phyloP scores from a whole-genome alignment of 2,329 filamentous ascomycete species.

The Trichoderma sp. region DNA sequence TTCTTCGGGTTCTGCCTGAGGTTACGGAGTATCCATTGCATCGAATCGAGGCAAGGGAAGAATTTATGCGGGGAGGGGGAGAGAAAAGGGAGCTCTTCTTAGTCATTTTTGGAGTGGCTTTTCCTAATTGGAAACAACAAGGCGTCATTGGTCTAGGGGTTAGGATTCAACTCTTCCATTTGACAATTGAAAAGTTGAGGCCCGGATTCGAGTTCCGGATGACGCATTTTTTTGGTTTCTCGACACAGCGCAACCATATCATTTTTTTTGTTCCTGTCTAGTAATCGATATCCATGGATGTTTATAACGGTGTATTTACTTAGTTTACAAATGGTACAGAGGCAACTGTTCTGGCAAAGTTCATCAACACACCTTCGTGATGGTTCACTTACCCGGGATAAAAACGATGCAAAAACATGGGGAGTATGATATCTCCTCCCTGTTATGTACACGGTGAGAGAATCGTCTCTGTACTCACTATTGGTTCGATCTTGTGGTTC shows the following conservation, averaged over 20 bases:
- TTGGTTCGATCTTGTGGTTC: neutral
- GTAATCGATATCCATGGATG: too few species aligned
- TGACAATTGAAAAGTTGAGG: slow-evolving; percentile 18
- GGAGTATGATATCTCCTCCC: neutral
- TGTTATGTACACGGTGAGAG: neutral
- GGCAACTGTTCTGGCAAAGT: neutral
- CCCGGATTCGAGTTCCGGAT: slow-evolving; percentile 24
- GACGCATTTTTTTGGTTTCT: slow-evolving; percentile 18
- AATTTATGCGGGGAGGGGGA: neutral
- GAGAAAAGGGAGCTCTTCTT: neutral
- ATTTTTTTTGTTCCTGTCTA: neutral
- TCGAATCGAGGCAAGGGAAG: neutral
- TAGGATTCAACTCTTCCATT: slow-evolving; percentile 23
- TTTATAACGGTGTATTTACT: too few species aligned
- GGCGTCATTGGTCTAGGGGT: slow-evolving; percentile 23
- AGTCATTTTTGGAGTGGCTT: neutral
- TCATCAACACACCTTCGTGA: neutral
- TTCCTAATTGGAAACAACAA: neutral
- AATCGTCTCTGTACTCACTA: neutral
- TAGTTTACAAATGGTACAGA: neutral
- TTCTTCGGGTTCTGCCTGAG: neutral
- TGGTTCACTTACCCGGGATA: neutral
- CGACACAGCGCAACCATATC: neutral
- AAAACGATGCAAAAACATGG: neutral
- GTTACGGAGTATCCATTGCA: too few species aligned